Conservation (phyloP, 139 green algal genomes). For the Desmodesmus armatus region DNA sequence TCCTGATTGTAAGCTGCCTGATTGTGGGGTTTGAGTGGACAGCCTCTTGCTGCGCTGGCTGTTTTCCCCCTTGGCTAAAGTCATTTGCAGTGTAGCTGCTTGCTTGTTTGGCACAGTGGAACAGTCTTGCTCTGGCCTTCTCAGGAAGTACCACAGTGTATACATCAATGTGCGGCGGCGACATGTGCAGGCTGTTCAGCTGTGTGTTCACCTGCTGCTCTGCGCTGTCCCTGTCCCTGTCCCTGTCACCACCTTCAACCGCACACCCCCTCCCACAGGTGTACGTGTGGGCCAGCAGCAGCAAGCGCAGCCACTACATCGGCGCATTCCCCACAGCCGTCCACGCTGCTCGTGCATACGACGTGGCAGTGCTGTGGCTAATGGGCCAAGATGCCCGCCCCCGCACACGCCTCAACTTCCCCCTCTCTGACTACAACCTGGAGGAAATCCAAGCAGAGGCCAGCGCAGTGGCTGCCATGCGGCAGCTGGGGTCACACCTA, state of each 20-base stretch:
- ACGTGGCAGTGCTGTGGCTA: constrained; percentile 43
- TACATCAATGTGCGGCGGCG: background rate
- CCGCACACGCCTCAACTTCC: constrained; percentile 41
- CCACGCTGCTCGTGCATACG: constrained; percentile 32
- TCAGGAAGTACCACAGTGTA: background rate
- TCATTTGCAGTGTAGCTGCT: too few relatives aligned
- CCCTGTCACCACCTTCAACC: too few relatives aligned
- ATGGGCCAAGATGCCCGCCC: constrained; percentile 39
- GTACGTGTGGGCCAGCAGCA: constrained; percentile 45
- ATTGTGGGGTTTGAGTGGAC: too few relatives aligned
- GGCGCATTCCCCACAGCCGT: constrained; percentile 40
- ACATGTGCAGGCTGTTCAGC: background rate
- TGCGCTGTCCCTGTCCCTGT: background rate
- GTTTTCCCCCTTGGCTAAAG: too few relatives aligned
- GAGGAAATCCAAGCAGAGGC: constrained; percentile 40
- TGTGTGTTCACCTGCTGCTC: background rate
- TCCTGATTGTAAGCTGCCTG: background rate
- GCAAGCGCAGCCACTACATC: constrained; percentile 49
- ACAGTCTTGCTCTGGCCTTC: background rate
- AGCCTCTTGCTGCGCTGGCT: too few relatives aligned
- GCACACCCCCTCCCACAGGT: too few relatives aligned
- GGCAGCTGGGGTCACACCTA: constrained; percentile 33
- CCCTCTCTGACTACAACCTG: constrained; percentile 32
- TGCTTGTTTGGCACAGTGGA: too few relatives aligned
- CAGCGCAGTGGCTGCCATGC: constrained; percentile 31